Conservation (phyloP, 2,329 filamentous ascomycete species). For the Neopestalotiopsis rosae region DNA sequence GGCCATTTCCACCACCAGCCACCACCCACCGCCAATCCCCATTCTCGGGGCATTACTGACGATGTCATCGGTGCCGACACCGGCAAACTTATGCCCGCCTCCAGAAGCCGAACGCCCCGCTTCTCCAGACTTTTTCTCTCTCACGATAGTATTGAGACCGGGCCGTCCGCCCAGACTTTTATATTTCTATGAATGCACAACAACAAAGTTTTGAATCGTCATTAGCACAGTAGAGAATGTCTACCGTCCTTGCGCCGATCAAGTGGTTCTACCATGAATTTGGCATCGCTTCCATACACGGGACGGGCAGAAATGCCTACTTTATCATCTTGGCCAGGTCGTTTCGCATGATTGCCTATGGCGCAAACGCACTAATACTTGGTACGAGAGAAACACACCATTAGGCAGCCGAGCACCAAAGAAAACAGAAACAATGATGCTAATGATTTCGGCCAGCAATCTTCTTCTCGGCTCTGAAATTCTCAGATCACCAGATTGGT, state of each 20-base stretch:
- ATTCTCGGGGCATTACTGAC: neutral
- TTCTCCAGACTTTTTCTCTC: neutral
- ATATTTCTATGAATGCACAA: neutral
- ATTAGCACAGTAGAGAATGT: constrained; percentile 24
- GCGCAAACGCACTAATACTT: constrained; percentile 63
- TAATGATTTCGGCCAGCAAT: constrained; percentile 41
- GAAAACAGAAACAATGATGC: neutral
- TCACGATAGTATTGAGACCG: neutral
- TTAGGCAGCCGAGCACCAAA: neutral
- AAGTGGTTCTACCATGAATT: constrained; percentile 50
- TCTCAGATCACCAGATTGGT: constrained; percentile 64
- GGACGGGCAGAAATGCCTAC: constrained; percentile 54
- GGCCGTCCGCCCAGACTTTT: neutral
- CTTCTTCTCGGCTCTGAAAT: constrained; percentile 60
- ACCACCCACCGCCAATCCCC: neutral
- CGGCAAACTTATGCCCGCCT: neutral
- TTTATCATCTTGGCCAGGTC: constrained; percentile 58
- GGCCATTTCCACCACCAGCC: neutral
- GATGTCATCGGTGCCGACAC: constrained; percentile 18
- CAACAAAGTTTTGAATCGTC: neutral
- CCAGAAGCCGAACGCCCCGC: constrained; percentile 8
- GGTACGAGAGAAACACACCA: constrained; percentile 33
- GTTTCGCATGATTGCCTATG: constrained; percentile 68
- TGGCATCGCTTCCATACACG: constrained; percentile 51
- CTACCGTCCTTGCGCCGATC: constrained; percentile 25